Conservation (phyloP, 331 rosid species). For the Prunus yedoensis region DNA sequence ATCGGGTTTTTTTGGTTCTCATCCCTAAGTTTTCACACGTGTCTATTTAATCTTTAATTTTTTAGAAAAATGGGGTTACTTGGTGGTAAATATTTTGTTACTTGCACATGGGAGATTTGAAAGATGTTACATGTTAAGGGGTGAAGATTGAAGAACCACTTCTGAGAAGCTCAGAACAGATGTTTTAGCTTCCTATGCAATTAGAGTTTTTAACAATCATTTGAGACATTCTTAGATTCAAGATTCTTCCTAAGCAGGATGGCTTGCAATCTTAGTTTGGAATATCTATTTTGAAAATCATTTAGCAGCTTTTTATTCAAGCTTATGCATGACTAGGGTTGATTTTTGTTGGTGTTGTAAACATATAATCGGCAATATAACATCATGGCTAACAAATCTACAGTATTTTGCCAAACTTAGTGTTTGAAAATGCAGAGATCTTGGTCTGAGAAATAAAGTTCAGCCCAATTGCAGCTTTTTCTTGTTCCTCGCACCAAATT, state of each 20-base stretch:
- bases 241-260: neutral
- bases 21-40: neutral
- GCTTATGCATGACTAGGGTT: neutral
- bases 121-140: neutral
- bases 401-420: neutral
- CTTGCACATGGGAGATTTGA: neutral
- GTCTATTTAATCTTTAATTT: neutral
- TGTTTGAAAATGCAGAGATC: neutral
- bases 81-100: neutral
- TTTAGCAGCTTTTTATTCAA: neutral
- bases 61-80: neutral
- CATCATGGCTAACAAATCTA: neutral
- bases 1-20: neutral
- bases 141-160: neutral
- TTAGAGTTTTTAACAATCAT: neutral
- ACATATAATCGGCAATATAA: neutral
- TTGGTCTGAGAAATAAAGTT: neutral
- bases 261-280: neutral
- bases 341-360: neutral
- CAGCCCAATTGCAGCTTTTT: constrained; percentile 5
- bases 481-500: constrained; percentile 2
- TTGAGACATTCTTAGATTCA: neutral
- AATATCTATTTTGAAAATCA: neutral
- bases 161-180: neutral
- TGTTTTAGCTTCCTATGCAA: neutral